These are phyloP conservation scores for Neofusicoccum ribis DNA, from an alignment of 2,329 filamentous ascomycete genomes.

Conservation along the genomic window DNA sequence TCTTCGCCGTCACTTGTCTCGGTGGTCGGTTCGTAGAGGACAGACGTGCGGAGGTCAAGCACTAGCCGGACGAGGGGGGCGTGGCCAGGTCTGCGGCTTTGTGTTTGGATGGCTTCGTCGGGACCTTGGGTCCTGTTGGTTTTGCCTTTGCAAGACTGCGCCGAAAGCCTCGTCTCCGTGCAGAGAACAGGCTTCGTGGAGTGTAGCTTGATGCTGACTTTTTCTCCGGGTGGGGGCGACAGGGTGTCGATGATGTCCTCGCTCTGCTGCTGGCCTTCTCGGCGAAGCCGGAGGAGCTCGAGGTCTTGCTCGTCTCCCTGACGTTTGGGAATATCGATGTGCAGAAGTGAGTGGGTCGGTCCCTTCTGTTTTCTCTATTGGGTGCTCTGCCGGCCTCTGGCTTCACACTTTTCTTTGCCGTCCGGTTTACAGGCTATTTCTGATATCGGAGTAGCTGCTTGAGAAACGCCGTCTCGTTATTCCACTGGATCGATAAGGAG, in stretches of 20 bases:
- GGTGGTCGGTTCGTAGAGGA: too few species aligned
- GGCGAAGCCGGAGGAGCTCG: conserved; percentile 77
- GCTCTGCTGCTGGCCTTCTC: conserved; percentile 85
- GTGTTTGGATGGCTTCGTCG: too few species aligned
- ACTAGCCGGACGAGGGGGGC: too few species aligned
- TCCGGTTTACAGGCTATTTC: not conserved
- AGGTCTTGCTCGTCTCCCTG: conserved; percentile 80
- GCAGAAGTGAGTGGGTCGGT: conserved; percentile 60
- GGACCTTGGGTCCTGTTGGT: too few species aligned
- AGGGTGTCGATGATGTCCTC: conserved; percentile 86
- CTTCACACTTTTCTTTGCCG: not conserved
- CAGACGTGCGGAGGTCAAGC: too few species aligned
- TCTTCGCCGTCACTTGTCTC: too few species aligned
- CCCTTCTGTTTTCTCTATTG: not conserved
- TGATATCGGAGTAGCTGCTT: conserved; percentile 62
- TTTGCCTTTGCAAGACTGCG: too few species aligned
- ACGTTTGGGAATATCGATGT: conserved; percentile 94
- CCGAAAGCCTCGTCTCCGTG: too few species aligned
- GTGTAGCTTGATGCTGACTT: not conserved
- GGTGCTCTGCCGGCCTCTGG: not conserved
- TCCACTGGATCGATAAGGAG: conserved; percentile 90
- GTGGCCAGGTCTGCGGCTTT: too few species aligned
- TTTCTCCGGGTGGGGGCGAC: not conserved
- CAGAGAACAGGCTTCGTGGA: too few species aligned
- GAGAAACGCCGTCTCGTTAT: conserved; percentile 84